phyloP scores from a whole-genome alignment of 2,329 filamentous ascomycete genomes.

The Epichloe sibirici region DNA sequence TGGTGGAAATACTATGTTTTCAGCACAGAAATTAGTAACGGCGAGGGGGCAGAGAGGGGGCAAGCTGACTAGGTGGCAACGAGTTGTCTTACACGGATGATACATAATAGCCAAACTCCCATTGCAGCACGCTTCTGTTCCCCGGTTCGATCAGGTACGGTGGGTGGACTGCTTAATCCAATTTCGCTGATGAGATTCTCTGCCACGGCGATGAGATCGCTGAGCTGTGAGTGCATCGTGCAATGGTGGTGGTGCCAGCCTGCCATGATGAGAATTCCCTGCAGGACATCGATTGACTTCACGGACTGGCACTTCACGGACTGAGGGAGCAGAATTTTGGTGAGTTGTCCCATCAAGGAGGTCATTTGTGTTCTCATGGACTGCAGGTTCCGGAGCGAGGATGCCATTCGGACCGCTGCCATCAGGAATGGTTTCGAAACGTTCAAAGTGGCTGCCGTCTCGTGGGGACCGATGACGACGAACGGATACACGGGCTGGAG shows the following conservation, averaged over 20 bases:
- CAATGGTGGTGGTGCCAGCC: not conserved
- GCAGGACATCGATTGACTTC: not conserved
- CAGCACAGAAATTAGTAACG: not conserved
- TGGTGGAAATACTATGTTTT: not conserved
- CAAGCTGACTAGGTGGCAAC: not conserved
- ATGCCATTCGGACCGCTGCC: not conserved
- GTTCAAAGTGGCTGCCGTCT: not conserved
- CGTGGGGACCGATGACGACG: not conserved
- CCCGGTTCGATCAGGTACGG: not conserved
- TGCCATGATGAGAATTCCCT: not conserved
- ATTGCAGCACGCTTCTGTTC: not conserved
- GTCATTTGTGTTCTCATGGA: not conserved
- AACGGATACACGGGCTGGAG: not conserved
- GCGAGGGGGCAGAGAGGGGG: not conserved
- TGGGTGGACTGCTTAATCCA: not conserved
- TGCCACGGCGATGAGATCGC: not conserved
- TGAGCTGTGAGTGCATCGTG: not conserved
- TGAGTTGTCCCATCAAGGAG: not conserved
- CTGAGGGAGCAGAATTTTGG: not conserved
- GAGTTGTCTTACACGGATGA: not conserved
- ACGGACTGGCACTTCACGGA: too few species aligned
- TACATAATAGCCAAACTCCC: not conserved
- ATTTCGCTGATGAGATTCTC: not conserved
- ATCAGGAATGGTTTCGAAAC: not conserved
- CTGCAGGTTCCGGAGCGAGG: not conserved